Evolutionary conservation across 345 rosid genomes (phyloP), one percentile per base, ranked within the genome.

Genomic region (Mercurialis annua): DNA sequence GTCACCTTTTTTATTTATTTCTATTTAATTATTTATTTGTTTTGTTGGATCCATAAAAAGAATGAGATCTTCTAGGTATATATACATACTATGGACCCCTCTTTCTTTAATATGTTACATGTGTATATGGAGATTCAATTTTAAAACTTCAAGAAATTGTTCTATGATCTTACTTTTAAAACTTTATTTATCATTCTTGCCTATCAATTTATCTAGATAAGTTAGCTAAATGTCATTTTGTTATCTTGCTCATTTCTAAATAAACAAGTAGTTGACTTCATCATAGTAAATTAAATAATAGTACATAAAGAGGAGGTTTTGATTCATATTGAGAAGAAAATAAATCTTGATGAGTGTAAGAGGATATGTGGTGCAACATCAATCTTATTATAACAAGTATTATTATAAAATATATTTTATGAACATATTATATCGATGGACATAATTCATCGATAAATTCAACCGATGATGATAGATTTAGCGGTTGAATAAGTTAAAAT

Each of bases 181-280:
- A 38, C 14, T 21, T 43, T 38, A n/a, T 42, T 3, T 23, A 2
- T 51, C 26, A 24, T 8, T 38, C 33, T 15, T 31, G 26, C 46
- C 36, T 36, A 36, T 51, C 68, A 50, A 36, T 23, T 10, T 21
- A 53, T 52, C 69, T 23, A 9, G 48, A 65, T 52, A 51, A 51
- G 59, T 21, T 51, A 34, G 23, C 34, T 51, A 20, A 24, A 14
- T 18, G 14, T 44, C 65, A 23, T 61, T 61, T 42, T 24, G 43
- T 57, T 46, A 10, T 43, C 33, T 16, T 26, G 12, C 34, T 11
- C 24, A 40, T 26, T 66, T 66, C 0, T 5, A 27, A n/a, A 38
- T 40, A 66, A 66, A 66, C 59, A 65, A 17, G 36, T 52, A 2
- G 59, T 51, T 65, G 69, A 55, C 53, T 56, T 56, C 7, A 31